These are phyloP conservation scores for Martensiomyces pterosporus DNA, from an alignment of 192 early-diverging fungal genomes.

Conservation along the genomic window DNA sequence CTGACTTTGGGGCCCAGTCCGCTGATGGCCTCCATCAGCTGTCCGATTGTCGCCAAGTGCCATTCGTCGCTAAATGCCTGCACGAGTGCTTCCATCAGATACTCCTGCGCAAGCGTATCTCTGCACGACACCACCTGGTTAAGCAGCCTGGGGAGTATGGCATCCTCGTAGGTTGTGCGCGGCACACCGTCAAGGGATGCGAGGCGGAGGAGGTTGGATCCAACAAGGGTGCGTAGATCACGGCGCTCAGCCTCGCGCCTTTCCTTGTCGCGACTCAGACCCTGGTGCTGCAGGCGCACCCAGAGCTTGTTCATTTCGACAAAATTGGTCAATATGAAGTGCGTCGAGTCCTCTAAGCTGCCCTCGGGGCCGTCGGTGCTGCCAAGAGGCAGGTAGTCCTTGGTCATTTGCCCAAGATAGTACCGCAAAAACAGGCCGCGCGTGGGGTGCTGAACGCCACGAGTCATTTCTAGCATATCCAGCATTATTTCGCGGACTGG, in stretches of 20 bases:
- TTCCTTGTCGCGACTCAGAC: conserved; percentile 88
- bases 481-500: conserved; percentile 96
- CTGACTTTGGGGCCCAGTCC: conserved; percentile 90
- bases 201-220: conserved; percentile 91
- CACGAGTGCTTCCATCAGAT: conserved; percentile 98
- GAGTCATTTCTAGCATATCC: conserved; percentile 99
- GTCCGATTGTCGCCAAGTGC: conserved; percentile 85
- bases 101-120: conserved; percentile 98
- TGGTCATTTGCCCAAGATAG: conserved; percentile 91
- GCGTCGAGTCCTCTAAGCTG: conserved; percentile 86
- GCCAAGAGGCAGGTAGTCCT: conserved; percentile 89
- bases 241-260: conserved; percentile 93
- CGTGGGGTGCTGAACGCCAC: conserved; percentile 98
- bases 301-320: conserved; percentile 99
- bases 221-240: conserved; percentile 94
- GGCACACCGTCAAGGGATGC: conserved; percentile 88
- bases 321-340: conserved; percentile 96
- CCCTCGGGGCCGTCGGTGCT: conserved; percentile 56
- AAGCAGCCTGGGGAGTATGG: conserved; percentile 88
- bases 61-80: conserved; percentile 98
- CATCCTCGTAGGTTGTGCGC: conserved; percentile 74
- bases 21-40: conserved; percentile 85
- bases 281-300: conserved; percentile 98
- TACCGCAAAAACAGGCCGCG: conserved; percentile 96
- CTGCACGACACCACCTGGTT: conserved; percentile 96